Percentiles rank a stretch among this genome's conserved stretches.
Conservation (phyloP, 2,329 filamentous ascomycete genomes). For the Paecilomyces variotii region DNA sequence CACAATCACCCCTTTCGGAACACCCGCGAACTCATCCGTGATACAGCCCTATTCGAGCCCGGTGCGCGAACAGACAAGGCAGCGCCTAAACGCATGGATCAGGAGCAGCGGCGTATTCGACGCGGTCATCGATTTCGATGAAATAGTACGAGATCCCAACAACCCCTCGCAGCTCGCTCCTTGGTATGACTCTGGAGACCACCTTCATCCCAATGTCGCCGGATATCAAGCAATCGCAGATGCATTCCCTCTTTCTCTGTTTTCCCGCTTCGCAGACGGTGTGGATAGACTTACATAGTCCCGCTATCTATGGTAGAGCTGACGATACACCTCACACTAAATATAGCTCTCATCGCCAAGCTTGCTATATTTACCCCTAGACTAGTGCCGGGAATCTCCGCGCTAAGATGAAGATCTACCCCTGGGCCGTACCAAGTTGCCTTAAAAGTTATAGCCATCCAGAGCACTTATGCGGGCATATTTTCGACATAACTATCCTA, state of each 20-base stretch:
- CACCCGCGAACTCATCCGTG: conserved; percentile 20
- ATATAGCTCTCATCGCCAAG: too few relatives aligned
- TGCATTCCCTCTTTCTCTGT: conserved; percentile 49
- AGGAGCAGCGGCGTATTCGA: conserved; percentile 50
- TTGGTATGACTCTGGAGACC: conserved; percentile 55
- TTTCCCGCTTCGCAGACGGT: conserved; percentile 21
- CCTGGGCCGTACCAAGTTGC: too few relatives aligned
- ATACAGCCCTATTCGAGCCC: conserved; percentile 48
- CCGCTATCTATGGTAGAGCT: too few relatives aligned
- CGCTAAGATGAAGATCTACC: too few relatives aligned
- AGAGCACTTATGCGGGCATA: too few relatives aligned
- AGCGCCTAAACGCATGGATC: conserved; percentile 56
- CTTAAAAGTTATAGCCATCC: too few relatives aligned
- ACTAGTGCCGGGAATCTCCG: too few relatives aligned
- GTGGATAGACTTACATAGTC: not conserved
- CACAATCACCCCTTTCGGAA: conserved; percentile 58
- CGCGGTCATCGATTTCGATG: conserved; percentile 56
- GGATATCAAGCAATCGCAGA: conserved; percentile 56
- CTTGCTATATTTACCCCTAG: too few relatives aligned
- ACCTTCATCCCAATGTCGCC: conserved; percentile 53
- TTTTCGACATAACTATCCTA: too few relatives aligned
- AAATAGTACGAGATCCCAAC: conserved; percentile 44
- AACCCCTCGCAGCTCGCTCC: conserved; percentile 42
- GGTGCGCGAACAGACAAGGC: conserved; percentile 48
- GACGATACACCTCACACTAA: too few relatives aligned